Conservation (phyloP, 2,329 filamentous ascomycete species). For the Trichophyton verrucosum region DNA sequence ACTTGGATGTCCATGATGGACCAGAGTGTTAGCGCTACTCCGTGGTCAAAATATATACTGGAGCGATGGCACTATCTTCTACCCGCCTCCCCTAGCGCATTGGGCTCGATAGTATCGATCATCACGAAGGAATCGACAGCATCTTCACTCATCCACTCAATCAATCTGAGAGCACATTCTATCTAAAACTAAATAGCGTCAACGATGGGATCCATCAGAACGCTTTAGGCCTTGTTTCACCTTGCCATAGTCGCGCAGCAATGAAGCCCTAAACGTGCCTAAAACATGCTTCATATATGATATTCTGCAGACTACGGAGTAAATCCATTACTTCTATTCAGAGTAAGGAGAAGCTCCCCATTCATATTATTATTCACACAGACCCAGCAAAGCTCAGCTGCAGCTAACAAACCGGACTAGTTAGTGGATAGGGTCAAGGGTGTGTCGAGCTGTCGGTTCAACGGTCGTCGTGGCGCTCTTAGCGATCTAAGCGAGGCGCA, state of each 20-base stretch:
- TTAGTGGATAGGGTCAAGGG: background rate
- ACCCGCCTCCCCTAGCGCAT: background rate
- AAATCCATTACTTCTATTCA: background rate
- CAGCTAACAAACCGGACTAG: background rate
- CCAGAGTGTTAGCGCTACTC: too few relatives aligned
- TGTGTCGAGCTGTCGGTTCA: background rate
- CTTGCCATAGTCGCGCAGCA: background rate
- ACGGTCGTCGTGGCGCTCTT: background rate
- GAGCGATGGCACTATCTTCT: background rate
- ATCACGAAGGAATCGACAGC: background rate
- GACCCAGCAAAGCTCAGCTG: background rate
- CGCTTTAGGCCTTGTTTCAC: background rate
- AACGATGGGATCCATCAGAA: background rate
- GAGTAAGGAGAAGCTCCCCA: too few relatives aligned
- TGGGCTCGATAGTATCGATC: background rate
- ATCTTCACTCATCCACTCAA: background rate
- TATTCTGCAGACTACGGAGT: background rate
- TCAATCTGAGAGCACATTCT: background rate
- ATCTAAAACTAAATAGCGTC: background rate
- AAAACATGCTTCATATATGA: background rate
- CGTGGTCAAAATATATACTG: background rate
- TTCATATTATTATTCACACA: too few relatives aligned
- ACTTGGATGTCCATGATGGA: conserved; percentile 15
- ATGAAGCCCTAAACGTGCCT: background rate
- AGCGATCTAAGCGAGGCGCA: background rate